Base-by-base conservation (phyloP, 148 eudicot species). In the Chenopodium berlandieri region DNA sequence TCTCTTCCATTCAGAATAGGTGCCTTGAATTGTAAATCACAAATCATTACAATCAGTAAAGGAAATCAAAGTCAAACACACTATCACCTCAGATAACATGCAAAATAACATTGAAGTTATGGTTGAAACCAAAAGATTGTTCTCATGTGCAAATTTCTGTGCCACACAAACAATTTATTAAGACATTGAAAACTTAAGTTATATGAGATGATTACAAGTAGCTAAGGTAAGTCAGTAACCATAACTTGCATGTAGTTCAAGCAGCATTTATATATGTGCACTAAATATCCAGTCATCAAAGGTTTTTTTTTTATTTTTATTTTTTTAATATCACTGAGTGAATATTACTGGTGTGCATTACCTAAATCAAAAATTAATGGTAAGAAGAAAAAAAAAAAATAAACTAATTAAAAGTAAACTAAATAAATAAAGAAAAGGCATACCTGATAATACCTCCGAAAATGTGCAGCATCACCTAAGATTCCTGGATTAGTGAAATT, bases 401-500 rank as follows among this genome's bases (percentile, higher is more conserved):
- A 4, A 40, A 40, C 7, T 5, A 40, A 40, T 40, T 40, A 40
- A 40, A 40, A 40, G 44, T 40, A 40, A 40, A 40, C 4, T 80
- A 7, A 32, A 74, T 66, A n/a, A 25, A 48, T 67, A 83, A 37
- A 85, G 66, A 71, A 50, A 52, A 82, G 79, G 71, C 84, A 82
- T 81, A 97, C 99, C 98, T 97, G 97, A 82, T 90, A 94, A 84
- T 97, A 88, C 64, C 96, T 92, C 70, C 98, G 99, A 85, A 97
- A 97, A 88, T 91, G 88, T 77, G 92, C 73, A 83, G 91, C 94
- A 85, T 97, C 91, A 19, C 99, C 99, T 83, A 97, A 79, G 76
- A 97, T 87, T 88, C 98, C 97, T 23, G 99, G 99, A 88, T 97
- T 97, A 27, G 97, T 90, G 82, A 97, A 97, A 87, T 94, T 96